Base-by-base conservation (phyloP, 306 rosid species). In the Coriaria nepalensis region DNA sequence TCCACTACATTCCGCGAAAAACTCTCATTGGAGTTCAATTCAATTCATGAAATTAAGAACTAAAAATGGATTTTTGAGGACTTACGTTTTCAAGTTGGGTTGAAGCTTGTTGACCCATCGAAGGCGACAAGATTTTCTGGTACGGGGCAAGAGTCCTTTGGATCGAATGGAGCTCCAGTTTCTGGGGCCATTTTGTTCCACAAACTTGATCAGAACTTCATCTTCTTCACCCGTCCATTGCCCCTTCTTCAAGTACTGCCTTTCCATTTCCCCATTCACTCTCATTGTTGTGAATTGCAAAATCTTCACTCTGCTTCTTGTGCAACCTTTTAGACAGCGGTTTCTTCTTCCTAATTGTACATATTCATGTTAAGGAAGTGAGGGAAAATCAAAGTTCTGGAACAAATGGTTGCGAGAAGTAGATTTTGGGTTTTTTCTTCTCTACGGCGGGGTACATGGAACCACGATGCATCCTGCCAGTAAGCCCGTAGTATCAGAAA, bases 141-240 rank as follows among this genome's bases (percentile, higher is more conserved):
- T 77, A 13, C 82, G 44, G 0, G 79, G 72, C 61, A 81, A 61
- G 8, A 69, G 52, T 9, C 82, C 78, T 44, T 74, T 78, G 75
- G 92, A 74, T 64, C 76, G 80, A 81, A 81, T 70, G 78, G 72
- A 74, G 76, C 82, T 77, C 92, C 93, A 81, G 7, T 77, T 80
- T 33, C 74, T 58, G 5, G 86, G 70, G 53, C 93, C 86, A 50
- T 51, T 47, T 29, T 59, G 61, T n/a, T 39, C 58, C 6, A 81
- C 86, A 61, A 71, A 67, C 14, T 58, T 64, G 10, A 66, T 34
- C 0, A 81, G 47, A 12, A 74, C 61, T 14, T 81, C 80, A 64
- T 77, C 93, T 72, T 81, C 93, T 6, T 81, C 82, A 52, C 50
- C 57, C 50, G 56, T 72, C 82, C 93, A 81, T 43, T 80, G 78